Percentiles rank a stretch among this genome's conserved stretches.
These are phyloP conservation scores for Coleophoma eucalyptorum DNA, from an alignment of 2,329 filamentous ascomycete species.

Conservation along the genomic window DNA sequence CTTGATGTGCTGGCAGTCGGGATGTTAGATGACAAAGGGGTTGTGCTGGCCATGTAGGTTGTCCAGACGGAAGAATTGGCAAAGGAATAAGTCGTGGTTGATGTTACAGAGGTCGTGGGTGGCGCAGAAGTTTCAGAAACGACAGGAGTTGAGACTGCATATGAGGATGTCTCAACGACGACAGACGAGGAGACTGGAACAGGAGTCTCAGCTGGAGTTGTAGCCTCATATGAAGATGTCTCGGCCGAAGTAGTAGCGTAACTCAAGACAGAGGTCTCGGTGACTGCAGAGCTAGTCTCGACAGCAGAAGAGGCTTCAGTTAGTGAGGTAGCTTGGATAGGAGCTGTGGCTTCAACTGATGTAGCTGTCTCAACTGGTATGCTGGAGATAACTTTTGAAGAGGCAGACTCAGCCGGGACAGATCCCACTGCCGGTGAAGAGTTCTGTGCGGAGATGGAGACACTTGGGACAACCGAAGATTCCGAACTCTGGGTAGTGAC, in stretches of 20 bases:
- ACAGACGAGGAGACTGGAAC: too few relatives aligned
- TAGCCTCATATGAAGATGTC: not conserved
- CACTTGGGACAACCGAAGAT: not conserved
- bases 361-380: not conserved
- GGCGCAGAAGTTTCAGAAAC: too few relatives aligned
- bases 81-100: too few relatives aligned
- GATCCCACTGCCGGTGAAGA: too few relatives aligned
- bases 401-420: too few relatives aligned
- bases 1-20: not conserved
- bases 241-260: not conserved
- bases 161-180: too few relatives aligned
- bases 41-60: not conserved
- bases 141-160: too few relatives aligned
- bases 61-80: too few relatives aligned
- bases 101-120: too few relatives aligned
- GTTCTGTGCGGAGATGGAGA: not conserved
- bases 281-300: not conserved
- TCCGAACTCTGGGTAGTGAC: not conserved
- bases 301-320: not conserved
- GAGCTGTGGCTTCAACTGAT: not conserved
- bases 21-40: not conserved
- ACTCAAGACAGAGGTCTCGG: too few relatives aligned
- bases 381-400: too few relatives aligned
- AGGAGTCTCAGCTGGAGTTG: not conserved
- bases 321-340: not conserved